Base-by-base conservation (phyloP, 2,329 filamentous ascomycete genomes). In the Calonectria multiphialidica region DNA sequence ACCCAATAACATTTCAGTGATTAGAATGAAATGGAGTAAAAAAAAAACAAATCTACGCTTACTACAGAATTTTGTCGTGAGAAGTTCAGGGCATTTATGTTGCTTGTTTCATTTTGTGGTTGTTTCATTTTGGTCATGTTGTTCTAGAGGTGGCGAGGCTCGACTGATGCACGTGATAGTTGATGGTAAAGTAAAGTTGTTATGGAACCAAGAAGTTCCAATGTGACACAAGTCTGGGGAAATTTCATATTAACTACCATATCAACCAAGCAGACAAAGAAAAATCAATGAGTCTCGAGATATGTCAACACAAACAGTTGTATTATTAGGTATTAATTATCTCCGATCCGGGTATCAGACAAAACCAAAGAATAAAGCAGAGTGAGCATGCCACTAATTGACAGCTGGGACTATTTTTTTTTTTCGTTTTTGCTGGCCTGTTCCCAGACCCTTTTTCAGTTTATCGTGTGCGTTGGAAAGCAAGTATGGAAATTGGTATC, bases 291-390 rank as follows among this genome's bases (percentile, higher is more conserved):
- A 37, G 35, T 37, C 42, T 23, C 33, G 35, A 59, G 9, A 67
- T 70, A 65, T 70, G 50, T 79, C 76, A 80, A 81, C 81, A 84
- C 80, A 83, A 25, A 78, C 81, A 82, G 72, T 81, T 82, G 79
- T 82, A 84, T 84, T 84, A 85, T 84, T 86, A 86, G 79, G 78
- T 86, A 86, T 86, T 85, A 85, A 78, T 80, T 83, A 83, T 83
- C 81, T 82, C 79, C 79, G 75, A 82, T 76, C 79, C 78, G 83
- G 83, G 83, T 85, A 85, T 85, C 83, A 82, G 82, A 83, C 82
- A 80, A 83, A 81, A 79, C 75, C 78, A 70, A 67, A 75, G 53
- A 73, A 70, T 64, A 77, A 76, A 80, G 77, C 79, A 80, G 73
- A 74, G 74, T 68, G 66, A 72, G 70, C 76, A 70, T 72, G 42